Conservation (phyloP, 2,329 filamentous ascomycete species). For the Fusarium keratoplasticum region DNA sequence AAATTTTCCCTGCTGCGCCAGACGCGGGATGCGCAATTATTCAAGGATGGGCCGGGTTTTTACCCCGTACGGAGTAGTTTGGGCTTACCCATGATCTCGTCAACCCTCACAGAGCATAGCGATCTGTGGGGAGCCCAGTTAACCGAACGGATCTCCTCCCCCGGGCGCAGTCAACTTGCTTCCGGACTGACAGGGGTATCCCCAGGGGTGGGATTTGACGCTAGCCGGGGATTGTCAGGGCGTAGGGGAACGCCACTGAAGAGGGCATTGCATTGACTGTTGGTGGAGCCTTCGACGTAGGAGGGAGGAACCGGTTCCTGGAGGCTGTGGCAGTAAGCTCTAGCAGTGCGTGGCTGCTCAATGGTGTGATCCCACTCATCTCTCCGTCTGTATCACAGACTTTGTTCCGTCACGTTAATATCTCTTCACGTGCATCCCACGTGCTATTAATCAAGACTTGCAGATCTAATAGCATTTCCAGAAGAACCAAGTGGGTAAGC, state of each 20-base stretch:
- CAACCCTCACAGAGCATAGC: neutral
- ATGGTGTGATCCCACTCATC: neutral
- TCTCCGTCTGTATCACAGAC: neutral
- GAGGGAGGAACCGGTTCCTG: neutral
- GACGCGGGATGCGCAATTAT: neutral
- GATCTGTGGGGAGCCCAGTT: constrained; percentile 4
- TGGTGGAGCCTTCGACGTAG: neutral
- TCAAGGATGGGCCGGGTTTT: neutral
- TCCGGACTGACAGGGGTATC: neutral
- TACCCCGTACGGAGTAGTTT: neutral
- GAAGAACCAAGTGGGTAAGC: neutral
- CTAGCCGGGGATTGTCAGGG: neutral
- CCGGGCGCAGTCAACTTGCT: neutral
- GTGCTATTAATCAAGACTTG: neutral
- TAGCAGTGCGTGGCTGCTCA: neutral
- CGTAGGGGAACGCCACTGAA: neutral
- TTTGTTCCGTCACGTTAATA: neutral
- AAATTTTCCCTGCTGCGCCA: neutral
- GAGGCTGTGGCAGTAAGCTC: neutral
- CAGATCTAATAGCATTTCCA: neutral
- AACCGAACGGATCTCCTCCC: neutral
- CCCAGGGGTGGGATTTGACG: neutral
- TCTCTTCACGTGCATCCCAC: neutral
- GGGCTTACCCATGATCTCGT: neutral
- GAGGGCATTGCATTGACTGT: neutral